Conservation (phyloP, 768 basidiomycete genomes). For the Omphalotus guepiniiformis region DNA sequence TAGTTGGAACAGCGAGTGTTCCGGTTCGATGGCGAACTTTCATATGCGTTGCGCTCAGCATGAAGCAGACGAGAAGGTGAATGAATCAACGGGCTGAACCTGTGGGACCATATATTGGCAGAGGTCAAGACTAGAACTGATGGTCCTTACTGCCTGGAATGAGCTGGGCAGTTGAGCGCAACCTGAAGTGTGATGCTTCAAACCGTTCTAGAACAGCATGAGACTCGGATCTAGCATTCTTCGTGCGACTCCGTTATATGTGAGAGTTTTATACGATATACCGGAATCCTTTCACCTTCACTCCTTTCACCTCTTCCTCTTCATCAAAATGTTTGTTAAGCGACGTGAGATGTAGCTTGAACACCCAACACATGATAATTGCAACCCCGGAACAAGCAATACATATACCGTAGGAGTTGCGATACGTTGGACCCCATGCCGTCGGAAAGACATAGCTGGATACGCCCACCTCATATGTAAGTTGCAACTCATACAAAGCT, state of each 20-base stretch:
- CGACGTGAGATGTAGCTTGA: slow-evolving; percentile 34
- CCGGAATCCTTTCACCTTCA: slow-evolving; percentile 40
- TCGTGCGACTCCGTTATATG: background rate
- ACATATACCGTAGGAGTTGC: slow-evolving; percentile 52
- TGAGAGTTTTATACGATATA: slow-evolving; percentile 43
- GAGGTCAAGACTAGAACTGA: no score
- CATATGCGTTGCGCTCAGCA: no score
- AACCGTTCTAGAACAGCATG: no score
- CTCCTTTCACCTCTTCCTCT: slow-evolving; percentile 36
- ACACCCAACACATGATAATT: slow-evolving; percentile 50
- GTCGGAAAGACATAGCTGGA: slow-evolving; percentile 67
- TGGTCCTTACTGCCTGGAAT: no score
- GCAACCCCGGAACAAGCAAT: slow-evolving; percentile 49
- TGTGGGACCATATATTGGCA: no score
- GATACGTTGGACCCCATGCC: slow-evolving; percentile 65
- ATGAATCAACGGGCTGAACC: no score
- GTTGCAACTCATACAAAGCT: background rate
- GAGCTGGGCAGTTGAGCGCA: no score
- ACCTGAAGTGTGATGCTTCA: no score
- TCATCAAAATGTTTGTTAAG: slow-evolving; percentile 35
- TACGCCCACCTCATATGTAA: slow-evolving; percentile 12
- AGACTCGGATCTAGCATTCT: no score
- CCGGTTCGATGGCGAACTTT: no score
- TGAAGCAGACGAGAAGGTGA: no score
- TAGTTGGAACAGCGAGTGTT: no score